phyloP scores from a whole-genome alignment of 305 asterid genomes.

The Fraxinus xanthoxyloides region DNA sequence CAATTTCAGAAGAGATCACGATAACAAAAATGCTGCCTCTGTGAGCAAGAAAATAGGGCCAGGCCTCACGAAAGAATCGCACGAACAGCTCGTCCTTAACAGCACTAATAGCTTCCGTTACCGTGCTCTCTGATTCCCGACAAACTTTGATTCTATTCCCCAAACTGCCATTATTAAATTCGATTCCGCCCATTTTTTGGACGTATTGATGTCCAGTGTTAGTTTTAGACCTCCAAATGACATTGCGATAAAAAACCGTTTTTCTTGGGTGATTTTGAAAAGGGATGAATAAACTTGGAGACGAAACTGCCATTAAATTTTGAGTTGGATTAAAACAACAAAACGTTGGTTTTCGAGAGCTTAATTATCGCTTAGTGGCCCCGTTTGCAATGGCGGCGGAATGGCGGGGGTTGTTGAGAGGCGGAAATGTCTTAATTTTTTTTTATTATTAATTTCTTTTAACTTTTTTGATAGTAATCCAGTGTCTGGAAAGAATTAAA shows the following conservation, averaged over 20 bases:
- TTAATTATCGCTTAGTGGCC: neutral
- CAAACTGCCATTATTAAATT: slow-evolving; percentile 16
- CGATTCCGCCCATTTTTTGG: slow-evolving; percentile 24
- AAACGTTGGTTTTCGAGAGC: neutral
- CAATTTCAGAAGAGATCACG: slow-evolving; percentile 67
- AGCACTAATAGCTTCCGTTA: slow-evolving; percentile 35
- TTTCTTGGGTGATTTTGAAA: slow-evolving; percentile 23
- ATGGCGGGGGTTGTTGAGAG: slow-evolving; percentile 4
- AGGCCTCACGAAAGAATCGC: slow-evolving; percentile 77
- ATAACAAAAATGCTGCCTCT: slow-evolving; percentile 84
- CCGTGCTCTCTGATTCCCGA: slow-evolving; percentile 39
- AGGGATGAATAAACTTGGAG: slow-evolving; percentile 31
- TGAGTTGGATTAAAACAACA: neutral
- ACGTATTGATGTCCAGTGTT: neutral
- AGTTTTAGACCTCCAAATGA: slow-evolving; percentile 28
- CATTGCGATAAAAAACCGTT: slow-evolving; percentile 1
- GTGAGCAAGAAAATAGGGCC: slow-evolving; percentile 88
- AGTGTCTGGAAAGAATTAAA: no score
- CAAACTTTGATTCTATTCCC: slow-evolving; percentile 29
- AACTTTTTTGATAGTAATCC: no score
- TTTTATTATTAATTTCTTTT: neutral
- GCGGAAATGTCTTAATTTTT: neutral
- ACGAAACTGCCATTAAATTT: slow-evolving; percentile 47
- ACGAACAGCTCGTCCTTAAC: slow-evolving; percentile 74
- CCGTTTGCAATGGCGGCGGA: slow-evolving; percentile 16